Evolutionary conservation across 129 eudicot species (phyloP), one percentile per base, ranked within the genome.

Genomic region (Oenanthe sinensis): DNA sequence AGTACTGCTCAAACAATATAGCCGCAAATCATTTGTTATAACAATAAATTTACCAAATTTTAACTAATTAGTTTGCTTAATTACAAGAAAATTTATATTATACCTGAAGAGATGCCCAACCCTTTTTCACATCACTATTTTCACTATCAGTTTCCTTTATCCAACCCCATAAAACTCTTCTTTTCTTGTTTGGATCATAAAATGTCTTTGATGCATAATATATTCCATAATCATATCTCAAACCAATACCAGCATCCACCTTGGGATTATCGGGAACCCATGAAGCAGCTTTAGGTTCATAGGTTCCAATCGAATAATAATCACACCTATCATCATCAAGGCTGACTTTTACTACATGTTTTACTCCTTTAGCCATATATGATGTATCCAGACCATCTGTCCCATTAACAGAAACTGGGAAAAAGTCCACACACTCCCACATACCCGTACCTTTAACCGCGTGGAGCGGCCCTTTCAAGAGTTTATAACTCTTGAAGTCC

Each of bases 371-470:
- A 40, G 90, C 90, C 40, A 77, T 88, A 0, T 30, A 82, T 0
- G 96, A 92, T 17, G 93, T 88, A 71, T 92, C 97, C 26, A 92
- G 84, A 73, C 96, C 96, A 40, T 81, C 75, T 74, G 82, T 77
- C 5, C 54, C 85, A 0, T 70, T 76, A 24, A 63, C 44, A 14
- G 97, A 92, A 40, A 92, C 86, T 13, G 97, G 97, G 88, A 75
- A 92, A 50, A 92, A 92, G 74, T 92, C 97, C 19, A 92, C 91
- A 40, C 96, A 92, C 80, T 92, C 96, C 97, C 97, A 92, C 97
- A 90, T 90, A 71, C 97, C 97, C 28, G 97, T 92, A 49, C 87
- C 90, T 72, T 79, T 79, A 26, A 90, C 96, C 0, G 82, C 91
- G 76, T 92, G 96, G 67, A 90, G 88, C 85, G 81, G n/a, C 8